Conservation (phyloP, 768 basidiomycete genomes). For the Phlegmacium glaucopus region DNA sequence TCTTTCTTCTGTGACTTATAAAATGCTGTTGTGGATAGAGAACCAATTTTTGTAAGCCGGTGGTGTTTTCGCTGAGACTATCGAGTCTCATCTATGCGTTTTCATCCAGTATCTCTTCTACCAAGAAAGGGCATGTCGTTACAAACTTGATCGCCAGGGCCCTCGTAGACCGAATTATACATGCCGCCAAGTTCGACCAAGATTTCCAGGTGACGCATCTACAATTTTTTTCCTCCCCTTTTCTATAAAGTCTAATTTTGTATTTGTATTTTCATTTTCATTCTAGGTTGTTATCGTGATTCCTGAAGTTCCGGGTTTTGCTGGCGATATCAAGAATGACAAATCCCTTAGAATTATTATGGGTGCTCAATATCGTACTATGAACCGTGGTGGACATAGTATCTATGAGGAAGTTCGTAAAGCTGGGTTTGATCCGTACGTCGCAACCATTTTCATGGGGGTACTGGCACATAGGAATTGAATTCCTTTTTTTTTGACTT, state of each 20-base stretch:
- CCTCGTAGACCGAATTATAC: slow-evolving; percentile 78
- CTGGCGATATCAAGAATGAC: slow-evolving; percentile 72
- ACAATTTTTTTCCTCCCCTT: too few species aligned
- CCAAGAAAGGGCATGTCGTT: slow-evolving; percentile 59
- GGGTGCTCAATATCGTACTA: slow-evolving; percentile 84
- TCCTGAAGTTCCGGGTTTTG: slow-evolving; percentile 90
- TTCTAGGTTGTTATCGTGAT: slow-evolving; percentile 80
- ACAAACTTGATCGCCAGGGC: slow-evolving; percentile 84
- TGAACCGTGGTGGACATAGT: slow-evolving; percentile 84
- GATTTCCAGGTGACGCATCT: slow-evolving; percentile 67
- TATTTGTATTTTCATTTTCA: too few species aligned
- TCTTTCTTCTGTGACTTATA: slow-evolving; percentile 15
- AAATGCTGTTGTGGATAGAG: slow-evolving; percentile 31
- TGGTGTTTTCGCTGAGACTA: background rate
- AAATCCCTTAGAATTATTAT: slow-evolving; percentile 73
- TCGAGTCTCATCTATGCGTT: background rate
- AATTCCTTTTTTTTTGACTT: background rate
- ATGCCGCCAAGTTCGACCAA: slow-evolving; percentile 62
- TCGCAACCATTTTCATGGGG: slow-evolving; percentile 5
- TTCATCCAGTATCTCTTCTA: slow-evolving; percentile 66
- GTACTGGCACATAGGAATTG: background rate
- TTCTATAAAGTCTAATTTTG: too few species aligned
- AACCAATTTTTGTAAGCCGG: slow-evolving; percentile 83
- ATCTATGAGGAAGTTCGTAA: slow-evolving; percentile 81
- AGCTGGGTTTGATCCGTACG: slow-evolving; percentile 78